Evolutionary conservation across 129 eudicot genomes (phyloP), one percentile per base, ranked within the genome.

Genomic region (Solidago caesia): DNA sequence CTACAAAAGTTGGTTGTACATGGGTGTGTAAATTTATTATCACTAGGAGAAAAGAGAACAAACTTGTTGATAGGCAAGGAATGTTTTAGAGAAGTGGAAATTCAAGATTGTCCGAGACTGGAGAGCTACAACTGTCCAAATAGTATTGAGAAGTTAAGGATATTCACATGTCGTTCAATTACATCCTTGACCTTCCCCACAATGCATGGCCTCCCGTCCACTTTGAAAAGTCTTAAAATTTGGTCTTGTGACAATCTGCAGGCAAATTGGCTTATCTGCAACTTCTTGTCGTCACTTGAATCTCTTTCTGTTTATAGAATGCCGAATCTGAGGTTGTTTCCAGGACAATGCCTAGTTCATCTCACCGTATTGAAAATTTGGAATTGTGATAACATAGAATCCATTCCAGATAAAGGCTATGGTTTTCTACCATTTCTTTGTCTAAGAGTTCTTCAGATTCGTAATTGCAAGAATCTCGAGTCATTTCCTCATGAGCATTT

Each of bases 401-500:
- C 75, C 70, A 77, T 77, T 68, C 81, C 81, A 48, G 71, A 42
- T 0, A n/a, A 61, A 2, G 81, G 69, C 48, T 77, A 44, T 12
- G 75, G 70, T 7, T 77, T 77, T 68, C 44, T 56, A 39, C 64
- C 76, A 8, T 2, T 16, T 51, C 14, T 48, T 69, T 46, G 71
- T 76, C 61, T 77, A 52, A 70, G 53, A 70, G 2, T 11, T 7
- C 81, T 70, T 43, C 0, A 0, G 16, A 70, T 77, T 4, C 0
- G 0, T 0, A 1, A 41, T 11, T 77, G 76, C 65, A 60, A 49
- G 81, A 77, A 69, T 48, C 70, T 77, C 2, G 70, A 70, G 64
- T 70, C 81, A 49, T 77, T 77, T 48, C 71, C 81, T 47, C n/a
- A 70, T 6, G 51, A 77, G 64, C 71, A 68, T 58, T 59, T 77